phyloP scores from a whole-genome alignment of 306 rosid genomes.

The Vigna mungo region DNA sequence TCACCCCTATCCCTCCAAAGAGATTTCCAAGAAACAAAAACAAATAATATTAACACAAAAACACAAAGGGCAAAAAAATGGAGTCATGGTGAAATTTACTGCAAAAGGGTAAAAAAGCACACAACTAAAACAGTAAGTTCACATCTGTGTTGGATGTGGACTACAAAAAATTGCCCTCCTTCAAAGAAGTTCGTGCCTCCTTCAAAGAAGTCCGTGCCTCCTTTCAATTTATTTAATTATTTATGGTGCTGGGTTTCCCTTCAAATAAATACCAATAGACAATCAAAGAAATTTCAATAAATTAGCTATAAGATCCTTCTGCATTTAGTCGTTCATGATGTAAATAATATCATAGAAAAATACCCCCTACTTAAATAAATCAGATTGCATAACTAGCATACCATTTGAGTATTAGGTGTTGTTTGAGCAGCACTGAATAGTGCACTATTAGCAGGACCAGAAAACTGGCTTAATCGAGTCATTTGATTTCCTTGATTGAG shows the following conservation, averaged over 20 bases:
- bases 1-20: neutral
- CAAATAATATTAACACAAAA: neutral
- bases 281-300: slow-evolving; percentile 1
- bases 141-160: neutral
- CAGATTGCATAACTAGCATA: slow-evolving; percentile 44
- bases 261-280: neutral
- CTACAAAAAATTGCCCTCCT: slow-evolving; percentile 19
- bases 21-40: slow-evolving; percentile 7
- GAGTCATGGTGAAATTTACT: neutral
- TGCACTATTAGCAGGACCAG: slow-evolving; percentile 82
- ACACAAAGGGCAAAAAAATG: neutral
- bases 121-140: slow-evolving; percentile 18
- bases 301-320: neutral
- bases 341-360: neutral
- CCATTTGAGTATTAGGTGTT: slow-evolving; percentile 87
- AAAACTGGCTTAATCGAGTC: slow-evolving; percentile 82
- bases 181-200: neutral
- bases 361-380: neutral
- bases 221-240: neutral
- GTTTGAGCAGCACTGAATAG: slow-evolving; percentile 90
- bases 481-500: slow-evolving; percentile 94
- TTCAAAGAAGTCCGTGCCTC: slow-evolving; percentile 1
- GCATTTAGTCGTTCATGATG: neutral
- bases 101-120: neutral
- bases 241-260: neutral